Conservation (phyloP, 108 stramenopile species). For the Asterionellopsis glacialis region DNA sequence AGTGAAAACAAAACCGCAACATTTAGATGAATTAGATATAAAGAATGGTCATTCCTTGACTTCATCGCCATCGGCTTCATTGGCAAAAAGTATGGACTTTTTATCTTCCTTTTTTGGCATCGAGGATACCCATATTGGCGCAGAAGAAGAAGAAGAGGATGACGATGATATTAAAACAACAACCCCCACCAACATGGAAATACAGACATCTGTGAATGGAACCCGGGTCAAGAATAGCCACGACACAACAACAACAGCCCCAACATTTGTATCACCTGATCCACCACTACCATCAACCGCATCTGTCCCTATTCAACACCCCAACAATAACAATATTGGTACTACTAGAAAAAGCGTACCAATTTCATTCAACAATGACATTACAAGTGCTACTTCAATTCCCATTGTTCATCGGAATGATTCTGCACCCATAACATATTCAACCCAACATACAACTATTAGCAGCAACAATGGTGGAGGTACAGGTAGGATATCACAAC, state of each 20-base stretch:
- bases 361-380: not conserved
- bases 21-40: slow-evolving; percentile 11
- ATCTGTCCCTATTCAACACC: not conserved
- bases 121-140: not conserved
- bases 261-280: not conserved
- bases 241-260: not conserved
- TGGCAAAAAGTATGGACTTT: not conserved
- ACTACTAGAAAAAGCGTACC: slow-evolving; percentile 3
- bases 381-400: not conserved
- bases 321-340: no score
- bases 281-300: not conserved
- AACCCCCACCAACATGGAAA: no score
- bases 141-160: not conserved
- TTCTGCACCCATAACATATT: slow-evolving; percentile 3
- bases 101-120: no score
- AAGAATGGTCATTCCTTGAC: slow-evolving; percentile 2
- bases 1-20: not conserved
- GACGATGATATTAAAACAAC: not conserved
- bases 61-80: slow-evolving; percentile 9
- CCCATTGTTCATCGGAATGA: not conserved
- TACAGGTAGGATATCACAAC: slow-evolving; percentile 9
- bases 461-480: slow-evolving; percentile 2
- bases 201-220: no score
- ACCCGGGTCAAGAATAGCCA: not conserved
- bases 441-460: slow-evolving; percentile 6